phyloP scores from a whole-genome alignment of 164 flowering plant species.

The Paratinospora sagittata region DNA sequence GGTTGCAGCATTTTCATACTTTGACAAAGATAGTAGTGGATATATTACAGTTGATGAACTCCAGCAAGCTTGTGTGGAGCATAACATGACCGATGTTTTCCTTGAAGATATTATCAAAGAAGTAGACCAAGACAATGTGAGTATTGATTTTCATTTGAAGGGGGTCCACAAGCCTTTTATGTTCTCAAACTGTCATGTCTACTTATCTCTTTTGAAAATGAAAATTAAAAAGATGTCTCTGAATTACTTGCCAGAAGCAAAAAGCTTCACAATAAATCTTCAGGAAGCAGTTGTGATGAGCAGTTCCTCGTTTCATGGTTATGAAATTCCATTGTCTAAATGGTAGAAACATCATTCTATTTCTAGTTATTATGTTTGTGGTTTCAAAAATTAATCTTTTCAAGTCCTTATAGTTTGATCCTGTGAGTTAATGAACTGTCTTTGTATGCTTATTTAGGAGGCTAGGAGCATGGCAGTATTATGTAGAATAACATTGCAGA shows the following conservation, averaged over 20 bases:
- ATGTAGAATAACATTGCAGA: background rate
- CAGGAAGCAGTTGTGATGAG: background rate
- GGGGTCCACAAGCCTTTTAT: background rate
- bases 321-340: background rate
- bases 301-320: background rate
- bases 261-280: background rate
- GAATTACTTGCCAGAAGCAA: background rate
- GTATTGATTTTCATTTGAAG: slow-evolving; percentile 11
- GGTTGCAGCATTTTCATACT: slow-evolving; percentile 77
- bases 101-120: slow-evolving; percentile 86
- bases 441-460: background rate
- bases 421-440: background rate
- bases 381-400: background rate
- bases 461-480: background rate
- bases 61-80: slow-evolving; percentile 88
- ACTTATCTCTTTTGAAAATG: background rate
- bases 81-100: slow-evolving; percentile 68
- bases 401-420: background rate
- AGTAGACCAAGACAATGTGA: slow-evolving; percentile 95
- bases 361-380: background rate
- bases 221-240: background rate
- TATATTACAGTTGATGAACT: slow-evolving; percentile 91
- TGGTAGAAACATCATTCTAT: background rate
- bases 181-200: background rate
- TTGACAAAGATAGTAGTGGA: slow-evolving; percentile 98